phyloP scores from a whole-genome alignment of 148 eudicot species.

The Mesembryanthemum crystallinum region DNA sequence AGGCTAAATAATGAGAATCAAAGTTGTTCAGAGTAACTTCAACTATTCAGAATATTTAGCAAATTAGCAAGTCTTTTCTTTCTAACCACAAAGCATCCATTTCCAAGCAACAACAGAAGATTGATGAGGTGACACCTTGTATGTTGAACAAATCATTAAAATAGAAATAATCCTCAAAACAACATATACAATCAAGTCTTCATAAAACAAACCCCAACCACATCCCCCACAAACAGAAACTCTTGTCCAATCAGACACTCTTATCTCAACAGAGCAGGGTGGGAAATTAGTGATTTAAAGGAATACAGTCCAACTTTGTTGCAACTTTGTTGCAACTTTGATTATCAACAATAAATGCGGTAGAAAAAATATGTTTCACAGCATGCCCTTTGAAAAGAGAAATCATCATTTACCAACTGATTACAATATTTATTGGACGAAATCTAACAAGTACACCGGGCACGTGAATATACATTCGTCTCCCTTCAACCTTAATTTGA shows the following conservation, averaged over 20 bases:
- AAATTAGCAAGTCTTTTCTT: neutral
- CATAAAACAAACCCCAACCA: neutral
- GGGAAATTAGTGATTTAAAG: neutral
- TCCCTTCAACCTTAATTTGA: neutral
- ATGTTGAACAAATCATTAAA: neutral
- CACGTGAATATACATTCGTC: neutral
- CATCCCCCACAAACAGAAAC: neutral
- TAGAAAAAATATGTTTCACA: neutral
- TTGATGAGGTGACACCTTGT: neutral
- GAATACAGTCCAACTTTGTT: neutral
- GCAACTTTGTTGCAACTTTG: neutral
- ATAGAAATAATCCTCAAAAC: neutral
- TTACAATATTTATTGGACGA: neutral
- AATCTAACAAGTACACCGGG: neutral
- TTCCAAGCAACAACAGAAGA: neutral
- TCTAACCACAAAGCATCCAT: neutral
- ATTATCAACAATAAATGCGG: neutral
- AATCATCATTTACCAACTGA: neutral
- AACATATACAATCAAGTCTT: neutral
- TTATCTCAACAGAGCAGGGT: neutral
- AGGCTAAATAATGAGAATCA: neutral
- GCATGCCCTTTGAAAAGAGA: neutral
- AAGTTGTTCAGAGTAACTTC: neutral
- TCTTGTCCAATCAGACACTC: neutral
- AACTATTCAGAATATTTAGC: neutral